phyloP scores from a whole-genome alignment of 345 rosid species.

The Euphorbia peplus region DNA sequence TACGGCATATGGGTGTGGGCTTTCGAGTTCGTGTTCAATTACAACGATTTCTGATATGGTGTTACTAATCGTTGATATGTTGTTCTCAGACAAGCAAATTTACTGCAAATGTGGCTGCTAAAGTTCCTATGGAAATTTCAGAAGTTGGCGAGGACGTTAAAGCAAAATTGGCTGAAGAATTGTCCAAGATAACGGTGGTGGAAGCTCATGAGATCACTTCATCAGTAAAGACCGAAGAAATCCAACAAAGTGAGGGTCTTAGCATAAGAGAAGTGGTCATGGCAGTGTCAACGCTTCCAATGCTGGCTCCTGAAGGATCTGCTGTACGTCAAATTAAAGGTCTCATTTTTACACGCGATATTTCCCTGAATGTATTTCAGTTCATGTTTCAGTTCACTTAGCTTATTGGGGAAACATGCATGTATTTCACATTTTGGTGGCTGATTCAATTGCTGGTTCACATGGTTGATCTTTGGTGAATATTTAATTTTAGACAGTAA shows the following conservation, averaged over 20 bases:
- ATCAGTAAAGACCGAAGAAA: constrained; percentile 30
- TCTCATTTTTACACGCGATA: constrained; percentile 12
- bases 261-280: constrained; percentile 18
- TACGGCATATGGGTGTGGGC: constrained; percentile 37
- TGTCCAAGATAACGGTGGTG: constrained; percentile 69
- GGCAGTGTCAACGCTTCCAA: constrained; percentile 19
- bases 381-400: background rate
- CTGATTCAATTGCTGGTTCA: constrained; percentile 4
- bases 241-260: constrained; percentile 21
- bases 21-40: constrained; percentile 10
- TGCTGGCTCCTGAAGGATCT: constrained; percentile 13
- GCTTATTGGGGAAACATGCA: background rate
- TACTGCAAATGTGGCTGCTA: constrained; percentile 32
- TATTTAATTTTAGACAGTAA: background rate
- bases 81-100: constrained; percentile 43
- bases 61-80: constrained; percentile 16
- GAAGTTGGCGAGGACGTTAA: constrained; percentile 48
- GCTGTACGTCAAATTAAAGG: constrained; percentile 34
- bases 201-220: constrained; percentile 38
- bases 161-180: constrained; percentile 59
- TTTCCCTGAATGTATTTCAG: too few species aligned
- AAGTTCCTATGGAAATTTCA: constrained; percentile 33
- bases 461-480: constrained; percentile 9
- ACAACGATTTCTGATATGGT: constrained; percentile 3
- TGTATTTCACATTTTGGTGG: background rate